These are phyloP conservation scores for Pythium brassicae DNA, from an alignment of 352 stramenopile species.

Conservation along the genomic window DNA sequence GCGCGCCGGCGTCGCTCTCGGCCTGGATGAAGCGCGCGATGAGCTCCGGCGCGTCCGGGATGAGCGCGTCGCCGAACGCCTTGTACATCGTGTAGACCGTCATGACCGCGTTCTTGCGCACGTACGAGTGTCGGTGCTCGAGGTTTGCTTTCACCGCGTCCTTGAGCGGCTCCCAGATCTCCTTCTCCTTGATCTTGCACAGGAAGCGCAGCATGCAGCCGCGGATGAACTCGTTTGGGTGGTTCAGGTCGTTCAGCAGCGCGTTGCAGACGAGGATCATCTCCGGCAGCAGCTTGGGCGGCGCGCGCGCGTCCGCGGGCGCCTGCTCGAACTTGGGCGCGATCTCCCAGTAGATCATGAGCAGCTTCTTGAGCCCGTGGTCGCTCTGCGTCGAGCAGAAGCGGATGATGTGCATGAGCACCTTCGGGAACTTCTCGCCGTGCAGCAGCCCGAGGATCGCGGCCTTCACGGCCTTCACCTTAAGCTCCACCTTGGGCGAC, in stretches of 20 bases:
- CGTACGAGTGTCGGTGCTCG: conserved; percentile 98
- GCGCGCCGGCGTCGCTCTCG: conserved; percentile 93
- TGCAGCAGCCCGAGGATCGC: conserved; percentile 97
- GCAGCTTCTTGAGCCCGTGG: conserved; percentile 99
- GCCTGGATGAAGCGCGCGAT: conserved; percentile 94
- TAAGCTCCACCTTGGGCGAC: conserved; percentile 93
- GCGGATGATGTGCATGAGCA: conserved; percentile 99
- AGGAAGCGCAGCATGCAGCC: conserved; percentile 99
- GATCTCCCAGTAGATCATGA: conserved; percentile 99
- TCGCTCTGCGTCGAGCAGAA: conserved; percentile 99
- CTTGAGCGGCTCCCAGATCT: conserved; percentile 90
- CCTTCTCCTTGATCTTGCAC: conserved; percentile 98
- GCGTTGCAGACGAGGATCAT: conserved; percentile 99
- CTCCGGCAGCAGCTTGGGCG: conserved; percentile 96
- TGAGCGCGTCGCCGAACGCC: conserved; percentile 90
- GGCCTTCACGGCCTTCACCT: conserved; percentile 97
- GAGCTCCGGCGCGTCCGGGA: conserved; percentile 98
- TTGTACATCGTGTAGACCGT: conserved; percentile 98
- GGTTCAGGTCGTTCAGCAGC: conserved; percentile 99
- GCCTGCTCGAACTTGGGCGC: conserved; percentile 95
- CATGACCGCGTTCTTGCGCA: conserved; percentile 98
- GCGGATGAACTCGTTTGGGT: conserved; percentile 99
- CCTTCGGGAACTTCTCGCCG: conserved; percentile 97
- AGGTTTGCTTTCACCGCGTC: conserved; percentile 95
- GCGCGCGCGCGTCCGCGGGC: conserved; percentile 25